Percentiles rank a stretch among this genome's conserved stretches.
Evolutionary conservation across 306 rosid species (phyloP).

Genomic region (Fragaria vesca): DNA sequence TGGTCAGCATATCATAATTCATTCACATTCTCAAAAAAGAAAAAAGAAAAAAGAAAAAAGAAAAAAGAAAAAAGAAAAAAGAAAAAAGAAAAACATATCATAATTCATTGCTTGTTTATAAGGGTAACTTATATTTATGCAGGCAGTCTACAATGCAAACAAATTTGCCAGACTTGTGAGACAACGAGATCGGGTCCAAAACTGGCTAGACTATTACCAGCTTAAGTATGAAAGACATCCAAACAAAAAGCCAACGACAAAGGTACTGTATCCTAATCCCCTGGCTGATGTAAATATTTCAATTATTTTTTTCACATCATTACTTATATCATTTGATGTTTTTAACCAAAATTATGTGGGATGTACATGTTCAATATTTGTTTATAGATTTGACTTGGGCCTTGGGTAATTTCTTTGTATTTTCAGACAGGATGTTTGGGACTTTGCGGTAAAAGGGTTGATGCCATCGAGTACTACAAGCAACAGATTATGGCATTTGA

Average conservation of each 20-base stretch:
- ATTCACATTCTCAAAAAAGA: too few relatives aligned
- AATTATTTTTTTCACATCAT: background rate
- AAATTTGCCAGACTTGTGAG: slow-evolving; percentile 66
- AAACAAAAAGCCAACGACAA: slow-evolving; percentile 59
- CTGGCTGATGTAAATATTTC: background rate
- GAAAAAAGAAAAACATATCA: too few relatives aligned
- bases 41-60: too few relatives aligned
- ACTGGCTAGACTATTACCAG: slow-evolving; percentile 91
- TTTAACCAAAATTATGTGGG: background rate
- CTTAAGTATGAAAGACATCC: slow-evolving; percentile 88
- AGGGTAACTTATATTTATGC: slow-evolving; percentile 28
- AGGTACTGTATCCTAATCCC: slow-evolving; percentile 41
- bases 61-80: too few relatives aligned
- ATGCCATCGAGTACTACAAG: slow-evolving; percentile 80
- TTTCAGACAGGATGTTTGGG: slow-evolving; percentile 69
- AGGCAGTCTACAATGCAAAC: slow-evolving; percentile 96
- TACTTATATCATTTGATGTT: background rate
- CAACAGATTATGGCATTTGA: slow-evolving; percentile 63
- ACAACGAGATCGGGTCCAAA: slow-evolving; percentile 71
- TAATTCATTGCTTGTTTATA: slow-evolving; percentile 4
- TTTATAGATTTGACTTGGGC: background rate
- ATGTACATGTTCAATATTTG: background rate
- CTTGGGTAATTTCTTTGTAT: slow-evolving; percentile 24
- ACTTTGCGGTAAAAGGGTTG: slow-evolving; percentile 63
- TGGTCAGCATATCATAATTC: background rate